A percentile compares a stretch with the other conserved stretches of the same genome.
Conservation (phyloP, 345 rosid genomes). For the Aquilaria sinensis region DNA sequence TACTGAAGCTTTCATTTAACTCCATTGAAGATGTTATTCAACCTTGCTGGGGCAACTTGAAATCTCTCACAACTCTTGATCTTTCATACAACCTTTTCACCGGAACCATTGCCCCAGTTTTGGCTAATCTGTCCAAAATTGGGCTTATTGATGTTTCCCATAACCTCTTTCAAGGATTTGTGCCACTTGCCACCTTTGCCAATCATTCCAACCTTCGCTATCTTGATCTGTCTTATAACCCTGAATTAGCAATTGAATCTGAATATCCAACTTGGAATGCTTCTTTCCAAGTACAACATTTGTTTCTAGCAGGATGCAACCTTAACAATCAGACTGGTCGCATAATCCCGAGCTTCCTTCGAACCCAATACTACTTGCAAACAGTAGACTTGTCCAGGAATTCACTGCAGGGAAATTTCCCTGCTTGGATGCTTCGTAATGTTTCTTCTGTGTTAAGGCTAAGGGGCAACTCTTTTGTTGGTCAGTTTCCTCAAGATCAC, state of each 20-base stretch:
- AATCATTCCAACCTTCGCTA: constrained; percentile 11
- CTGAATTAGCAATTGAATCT: constrained; percentile 12
- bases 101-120: constrained; percentile 8
- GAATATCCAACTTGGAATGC: constrained; percentile 17
- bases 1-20: constrained; percentile 12
- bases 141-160: constrained; percentile 10
- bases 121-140: constrained; percentile 13
- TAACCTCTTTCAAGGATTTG: constrained; percentile 7
- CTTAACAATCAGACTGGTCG: constrained; percentile 8
- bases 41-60: constrained; percentile 14
- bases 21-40: constrained; percentile 5
- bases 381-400: constrained; percentile 12
- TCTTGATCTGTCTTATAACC: constrained; percentile 18
- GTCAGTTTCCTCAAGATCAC: constrained; percentile 3
- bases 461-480: constrained; percentile 13
- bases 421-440: constrained; percentile 16
- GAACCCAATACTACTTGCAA: background rate
- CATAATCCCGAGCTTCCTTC: constrained; percentile 9
- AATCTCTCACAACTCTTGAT: constrained; percentile 2
- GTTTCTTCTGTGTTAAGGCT: constrained; percentile 14
- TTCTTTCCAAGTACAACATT: constrained; percentile 11
- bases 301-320: constrained; percentile 16
- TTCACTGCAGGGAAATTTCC: constrained; percentile 11
- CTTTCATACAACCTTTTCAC: constrained; percentile 10
- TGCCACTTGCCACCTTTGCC: constrained; percentile 12